phyloP scores from a whole-genome alignment of 768 basidiomycete genomes.

The Mycena polygramma region DNA sequence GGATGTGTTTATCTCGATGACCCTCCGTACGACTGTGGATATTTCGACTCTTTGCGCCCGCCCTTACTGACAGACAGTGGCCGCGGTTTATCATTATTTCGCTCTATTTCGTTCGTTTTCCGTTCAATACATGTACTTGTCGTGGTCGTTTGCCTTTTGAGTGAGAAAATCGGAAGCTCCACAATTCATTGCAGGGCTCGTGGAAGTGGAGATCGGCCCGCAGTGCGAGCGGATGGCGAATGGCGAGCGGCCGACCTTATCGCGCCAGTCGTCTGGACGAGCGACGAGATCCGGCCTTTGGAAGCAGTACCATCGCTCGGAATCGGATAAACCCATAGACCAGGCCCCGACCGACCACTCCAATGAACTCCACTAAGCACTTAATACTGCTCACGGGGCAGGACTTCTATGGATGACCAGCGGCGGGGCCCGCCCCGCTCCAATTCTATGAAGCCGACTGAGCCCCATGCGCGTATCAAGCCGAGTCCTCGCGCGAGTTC shows the following conservation, averaged over 20 bases:
- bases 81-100: constrained; percentile 3
- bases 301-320: not conserved
- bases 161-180: not conserved
- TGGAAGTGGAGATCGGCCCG: constrained; percentile 5
- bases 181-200: not conserved
- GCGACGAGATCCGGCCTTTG: constrained; percentile 11
- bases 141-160: not conserved
- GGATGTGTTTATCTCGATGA: not conserved
- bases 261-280: constrained; percentile 15
- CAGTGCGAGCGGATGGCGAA: constrained; percentile 13
- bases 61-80: not conserved
- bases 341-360: not conserved
- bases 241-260: constrained; percentile 7
- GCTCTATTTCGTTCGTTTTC: not conserved
- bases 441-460: too few species aligned
- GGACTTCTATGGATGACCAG: too few species aligned
- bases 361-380: not conserved
- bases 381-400: not conserved
- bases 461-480: not conserved
- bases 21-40: not conserved
- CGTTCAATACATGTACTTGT: not conserved
- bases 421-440: too few species aligned
- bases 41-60: not conserved
- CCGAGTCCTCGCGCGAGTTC: too few species aligned
- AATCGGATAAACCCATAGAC: constrained; percentile 14